phyloP scores from a whole-genome alignment of 2,329 filamentous ascomycete species.

The Fusarium sp. region DNA sequence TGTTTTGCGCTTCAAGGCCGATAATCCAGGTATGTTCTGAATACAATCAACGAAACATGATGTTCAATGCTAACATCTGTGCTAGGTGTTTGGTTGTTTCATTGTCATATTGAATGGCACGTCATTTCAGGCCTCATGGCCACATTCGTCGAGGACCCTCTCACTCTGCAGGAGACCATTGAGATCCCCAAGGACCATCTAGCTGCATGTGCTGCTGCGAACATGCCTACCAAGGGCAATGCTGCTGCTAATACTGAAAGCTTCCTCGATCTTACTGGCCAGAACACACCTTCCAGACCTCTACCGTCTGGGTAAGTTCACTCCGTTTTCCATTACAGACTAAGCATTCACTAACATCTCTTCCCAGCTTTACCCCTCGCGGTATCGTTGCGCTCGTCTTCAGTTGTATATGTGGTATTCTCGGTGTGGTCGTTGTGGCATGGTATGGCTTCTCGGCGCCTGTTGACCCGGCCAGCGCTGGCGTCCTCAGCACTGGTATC shows the following conservation, averaged over 20 bases:
- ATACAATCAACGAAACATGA: background rate
- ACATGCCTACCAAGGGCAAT: slow-evolving; percentile 70
- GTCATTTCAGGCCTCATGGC: slow-evolving; percentile 72
- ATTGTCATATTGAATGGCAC: slow-evolving; percentile 87
- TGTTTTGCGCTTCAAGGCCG: slow-evolving; percentile 73
- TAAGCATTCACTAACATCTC: background rate
- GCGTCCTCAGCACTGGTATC: slow-evolving; percentile 31
- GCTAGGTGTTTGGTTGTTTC: slow-evolving; percentile 75
- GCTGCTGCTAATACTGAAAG: slow-evolving; percentile 77
- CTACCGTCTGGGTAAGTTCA: slow-evolving; percentile 69
- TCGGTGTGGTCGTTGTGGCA: slow-evolving; percentile 74
- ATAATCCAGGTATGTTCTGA: slow-evolving; percentile 67
- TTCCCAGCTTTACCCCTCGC: slow-evolving; percentile 68
- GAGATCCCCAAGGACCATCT: slow-evolving; percentile 70
- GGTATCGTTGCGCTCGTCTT: slow-evolving; percentile 83
- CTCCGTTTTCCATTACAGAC: background rate
- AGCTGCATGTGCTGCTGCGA: slow-evolving; percentile 65
- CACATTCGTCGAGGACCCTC: slow-evolving; percentile 72
- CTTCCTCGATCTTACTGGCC: slow-evolving; percentile 70
- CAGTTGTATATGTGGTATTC: slow-evolving; percentile 73
- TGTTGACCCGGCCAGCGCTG: slow-evolving; percentile 29
- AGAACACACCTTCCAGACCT: slow-evolving; percentile 64
- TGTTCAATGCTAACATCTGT: background rate
- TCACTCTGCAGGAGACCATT: slow-evolving; percentile 69
- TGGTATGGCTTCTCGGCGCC: slow-evolving; percentile 66